Conservation (phyloP, 1,284 basidiomycete species). For the Tilletia caries region DNA sequence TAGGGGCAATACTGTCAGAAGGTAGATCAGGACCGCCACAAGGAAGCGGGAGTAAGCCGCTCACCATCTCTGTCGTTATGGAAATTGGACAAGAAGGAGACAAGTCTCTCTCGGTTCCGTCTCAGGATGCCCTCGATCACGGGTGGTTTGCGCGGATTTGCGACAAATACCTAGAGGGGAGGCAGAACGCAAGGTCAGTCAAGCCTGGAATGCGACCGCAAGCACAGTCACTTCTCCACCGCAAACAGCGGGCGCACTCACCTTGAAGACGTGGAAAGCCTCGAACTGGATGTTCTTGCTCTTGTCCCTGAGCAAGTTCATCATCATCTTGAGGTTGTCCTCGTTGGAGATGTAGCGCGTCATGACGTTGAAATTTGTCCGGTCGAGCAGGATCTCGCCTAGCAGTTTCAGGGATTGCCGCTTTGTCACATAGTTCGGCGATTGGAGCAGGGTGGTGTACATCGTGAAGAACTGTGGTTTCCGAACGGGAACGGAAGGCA, state of each 20-base stretch:
- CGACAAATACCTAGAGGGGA: slow-evolving; percentile 74
- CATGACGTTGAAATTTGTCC: slow-evolving; percentile 97
- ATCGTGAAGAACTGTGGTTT: slow-evolving; percentile 93
- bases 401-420: slow-evolving; percentile 96
- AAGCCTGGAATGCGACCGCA: not conserved
- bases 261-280: slow-evolving; percentile 99
- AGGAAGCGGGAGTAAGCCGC: no score
- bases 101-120: slow-evolving; percentile 88
- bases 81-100: slow-evolving; percentile 84
- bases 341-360: slow-evolving; percentile 83
- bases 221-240: not conserved
- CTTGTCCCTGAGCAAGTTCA: slow-evolving; percentile 95
- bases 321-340: slow-evolving; percentile 98
- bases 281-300: slow-evolving; percentile 99
- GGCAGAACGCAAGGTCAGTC: slow-evolving; percentile 1
- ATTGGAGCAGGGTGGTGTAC: slow-evolving; percentile 86
- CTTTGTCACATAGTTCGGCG: slow-evolving; percentile 97
- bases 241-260: slow-evolving; percentile 51
- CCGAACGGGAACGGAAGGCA: not conserved
- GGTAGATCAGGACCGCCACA: no score
- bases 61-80: slow-evolving; percentile 90
- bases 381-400: slow-evolving; percentile 93
- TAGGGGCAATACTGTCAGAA: no score
- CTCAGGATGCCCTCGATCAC: slow-evolving; percentile 87
- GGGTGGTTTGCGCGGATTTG: slow-evolving; percentile 96